Evolutionary conservation across 768 basidiomycete species (phyloP).

Genomic region (Leccinum aurantiacum): DNA sequence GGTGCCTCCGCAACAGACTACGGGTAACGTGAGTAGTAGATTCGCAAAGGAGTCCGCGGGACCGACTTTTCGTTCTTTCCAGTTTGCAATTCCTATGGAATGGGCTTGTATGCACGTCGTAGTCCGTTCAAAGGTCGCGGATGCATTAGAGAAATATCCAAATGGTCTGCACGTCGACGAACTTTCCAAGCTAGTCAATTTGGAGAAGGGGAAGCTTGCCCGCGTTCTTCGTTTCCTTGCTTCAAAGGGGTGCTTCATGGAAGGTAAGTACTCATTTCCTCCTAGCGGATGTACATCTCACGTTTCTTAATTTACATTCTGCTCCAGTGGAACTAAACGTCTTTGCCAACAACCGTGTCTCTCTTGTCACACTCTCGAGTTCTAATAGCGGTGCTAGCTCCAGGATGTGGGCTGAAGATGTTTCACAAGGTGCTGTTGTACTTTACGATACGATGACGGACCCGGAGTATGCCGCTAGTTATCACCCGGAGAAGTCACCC

Average conservation of each 20-base stretch:
- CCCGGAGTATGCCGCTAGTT: constrained; percentile 23
- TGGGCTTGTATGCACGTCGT: too few relatives aligned
- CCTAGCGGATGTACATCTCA: not conserved
- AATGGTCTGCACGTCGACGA: not conserved
- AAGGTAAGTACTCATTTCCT: constrained; percentile 17
- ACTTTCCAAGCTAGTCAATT: not conserved
- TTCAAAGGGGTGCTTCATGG: constrained; percentile 31
- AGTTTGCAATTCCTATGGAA: too few relatives aligned
- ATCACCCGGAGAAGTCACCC: constrained; percentile 21
- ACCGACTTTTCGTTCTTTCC: too few relatives aligned
- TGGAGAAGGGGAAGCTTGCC: constrained; percentile 2
- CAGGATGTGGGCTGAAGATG: constrained; percentile 11
- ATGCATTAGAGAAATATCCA: not conserved
- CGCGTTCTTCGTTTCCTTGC: constrained; percentile 33
- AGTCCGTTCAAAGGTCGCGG: too few relatives aligned
- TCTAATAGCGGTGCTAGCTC: constrained; percentile 12
- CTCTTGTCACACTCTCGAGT: constrained; percentile 24
- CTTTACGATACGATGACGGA: constrained; percentile 30
- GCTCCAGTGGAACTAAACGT: constrained; percentile 16
- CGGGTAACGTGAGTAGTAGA: not conserved
- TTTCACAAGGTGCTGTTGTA: constrained; percentile 13
- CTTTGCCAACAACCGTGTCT: constrained; percentile 32
- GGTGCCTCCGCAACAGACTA: not conserved
- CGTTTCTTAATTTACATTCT: not conserved
- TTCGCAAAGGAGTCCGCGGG: too few relatives aligned